Percentiles rank a stretch among this genome's conserved stretches.
These are phyloP conservation scores for Brettanomyces bruxellensis DNA, from an alignment of 805 yeast species.

Conservation along the genomic window DNA sequence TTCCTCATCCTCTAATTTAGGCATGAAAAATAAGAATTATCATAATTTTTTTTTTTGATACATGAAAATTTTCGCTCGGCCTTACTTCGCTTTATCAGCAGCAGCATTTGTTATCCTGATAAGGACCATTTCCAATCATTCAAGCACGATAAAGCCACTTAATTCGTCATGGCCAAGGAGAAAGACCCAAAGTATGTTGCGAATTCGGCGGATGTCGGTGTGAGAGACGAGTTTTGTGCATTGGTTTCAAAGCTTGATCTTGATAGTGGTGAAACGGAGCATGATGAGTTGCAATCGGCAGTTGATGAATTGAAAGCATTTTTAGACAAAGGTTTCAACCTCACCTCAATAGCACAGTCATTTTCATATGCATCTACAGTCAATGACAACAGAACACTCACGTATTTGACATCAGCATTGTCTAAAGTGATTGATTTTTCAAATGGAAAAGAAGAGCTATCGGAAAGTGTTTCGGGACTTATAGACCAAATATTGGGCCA, in stretches of 20 bases:
- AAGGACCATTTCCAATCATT: too few relatives aligned
- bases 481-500: conserved; percentile 43
- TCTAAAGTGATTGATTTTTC: conserved; percentile 26
- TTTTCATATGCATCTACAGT: conserved; percentile 36
- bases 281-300: conserved; percentile 3
- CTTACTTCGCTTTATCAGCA: too few relatives aligned
- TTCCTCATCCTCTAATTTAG: too few relatives aligned
- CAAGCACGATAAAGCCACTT: too few relatives aligned
- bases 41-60: too few relatives aligned
- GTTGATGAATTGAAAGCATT: conserved; percentile 16
- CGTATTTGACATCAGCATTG: conserved; percentile 34
- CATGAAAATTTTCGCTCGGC: too few relatives aligned
- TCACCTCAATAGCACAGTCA: conserved; percentile 26
- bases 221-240: conserved; percentile 10
- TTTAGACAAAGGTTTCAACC: conserved; percentile 22
- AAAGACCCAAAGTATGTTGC: conserved; percentile 14
- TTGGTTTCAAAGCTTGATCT: conserved; percentile 10
- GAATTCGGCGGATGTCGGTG: conserved; percentile 8
- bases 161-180: conserved; percentile 2
- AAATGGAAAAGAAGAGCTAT: conserved; percentile 9
- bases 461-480: conserved; percentile 26
- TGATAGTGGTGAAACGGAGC: conserved; percentile 11
- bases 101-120: too few relatives aligned
- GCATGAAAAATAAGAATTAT: neutral
- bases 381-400: conserved; percentile 44